Evolutionary conservation across 1,139 yeast species (phyloP).

Genomic region (Pichia sp.): DNA sequence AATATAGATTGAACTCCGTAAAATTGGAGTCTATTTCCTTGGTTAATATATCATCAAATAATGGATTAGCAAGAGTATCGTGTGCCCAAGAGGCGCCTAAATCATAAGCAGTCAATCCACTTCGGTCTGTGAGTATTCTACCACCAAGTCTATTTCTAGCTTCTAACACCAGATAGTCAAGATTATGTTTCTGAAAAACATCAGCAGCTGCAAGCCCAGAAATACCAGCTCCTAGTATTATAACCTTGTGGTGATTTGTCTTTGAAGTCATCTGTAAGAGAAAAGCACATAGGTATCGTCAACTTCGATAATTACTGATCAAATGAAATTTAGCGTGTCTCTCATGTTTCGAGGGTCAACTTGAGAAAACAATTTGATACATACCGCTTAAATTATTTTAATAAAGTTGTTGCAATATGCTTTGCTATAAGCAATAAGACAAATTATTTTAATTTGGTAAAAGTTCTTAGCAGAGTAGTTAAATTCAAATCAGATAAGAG

Average conservation of each 20-base stretch:
- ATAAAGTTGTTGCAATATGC: no score
- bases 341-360: no score
- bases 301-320: no score
- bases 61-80: constrained; percentile 60
- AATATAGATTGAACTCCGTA: constrained; percentile 31
- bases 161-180: constrained; percentile 44
- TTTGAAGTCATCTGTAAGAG: background rate
- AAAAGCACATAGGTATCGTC: no score
- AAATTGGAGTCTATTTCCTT: constrained; percentile 13
- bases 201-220: constrained; percentile 77
- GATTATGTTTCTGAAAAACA: constrained; percentile 38
- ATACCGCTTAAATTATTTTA: no score
- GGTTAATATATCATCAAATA: constrained; percentile 48
- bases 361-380: no score
- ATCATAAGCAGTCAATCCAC: constrained; percentile 42
- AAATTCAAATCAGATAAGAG: no score
- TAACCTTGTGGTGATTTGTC: constrained; percentile 25
- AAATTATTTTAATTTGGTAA: no score
- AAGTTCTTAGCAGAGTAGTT: no score
- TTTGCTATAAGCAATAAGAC: no score
- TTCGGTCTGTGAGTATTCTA: constrained; percentile 35
- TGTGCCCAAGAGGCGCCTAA: constrained; percentile 91
- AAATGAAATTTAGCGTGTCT: no score
- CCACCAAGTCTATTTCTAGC: constrained; percentile 59
- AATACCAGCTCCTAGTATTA: constrained; percentile 76